Conservation (phyloP, 495 filamentous ascomycete species). For the Penicillium odoratum region DNA sequence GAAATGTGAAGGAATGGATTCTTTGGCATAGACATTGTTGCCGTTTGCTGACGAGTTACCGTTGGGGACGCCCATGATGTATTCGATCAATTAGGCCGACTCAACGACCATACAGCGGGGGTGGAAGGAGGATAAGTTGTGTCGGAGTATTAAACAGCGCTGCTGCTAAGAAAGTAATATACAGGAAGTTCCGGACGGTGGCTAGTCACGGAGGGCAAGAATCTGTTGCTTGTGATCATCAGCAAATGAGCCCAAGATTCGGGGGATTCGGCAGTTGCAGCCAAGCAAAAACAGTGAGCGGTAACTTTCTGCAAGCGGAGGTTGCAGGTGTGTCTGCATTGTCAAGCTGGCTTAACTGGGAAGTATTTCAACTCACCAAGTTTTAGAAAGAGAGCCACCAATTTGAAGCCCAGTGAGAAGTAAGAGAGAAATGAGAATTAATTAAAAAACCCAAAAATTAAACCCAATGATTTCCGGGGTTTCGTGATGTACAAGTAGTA, state of each 20-base stretch:
- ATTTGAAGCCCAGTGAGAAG: background rate
- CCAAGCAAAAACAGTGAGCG: background rate
- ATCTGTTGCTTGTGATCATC: background rate
- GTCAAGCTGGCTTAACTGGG: too few relatives aligned
- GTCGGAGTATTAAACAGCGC: conserved; percentile 21
- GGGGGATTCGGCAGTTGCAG: background rate
- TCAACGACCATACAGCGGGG: conserved; percentile 23
- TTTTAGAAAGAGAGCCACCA: background rate
- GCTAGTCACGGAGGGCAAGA: conserved; percentile 8
- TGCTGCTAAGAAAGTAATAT: conserved; percentile 22
- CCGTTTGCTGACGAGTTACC: conserved; percentile 47
- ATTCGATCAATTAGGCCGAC: conserved; percentile 8
- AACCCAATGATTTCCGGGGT: background rate
- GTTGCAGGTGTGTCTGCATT: background rate
- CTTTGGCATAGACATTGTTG: conserved; percentile 60
- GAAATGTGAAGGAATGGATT: conserved; percentile 87
- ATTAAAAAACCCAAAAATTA: background rate
- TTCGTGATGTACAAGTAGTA: background rate
- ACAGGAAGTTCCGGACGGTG: conserved; percentile 21
- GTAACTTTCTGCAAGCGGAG: background rate
- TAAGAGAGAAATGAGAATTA: background rate
- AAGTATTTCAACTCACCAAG: background rate
- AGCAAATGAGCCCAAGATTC: background rate
- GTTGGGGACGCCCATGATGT: conserved; percentile 44
- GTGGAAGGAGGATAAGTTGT: conserved; percentile 4